Evolutionary conservation across 192 early-diverging fungal species (phyloP).

Genomic region (Thoreauomyces humboldtii): DNA sequence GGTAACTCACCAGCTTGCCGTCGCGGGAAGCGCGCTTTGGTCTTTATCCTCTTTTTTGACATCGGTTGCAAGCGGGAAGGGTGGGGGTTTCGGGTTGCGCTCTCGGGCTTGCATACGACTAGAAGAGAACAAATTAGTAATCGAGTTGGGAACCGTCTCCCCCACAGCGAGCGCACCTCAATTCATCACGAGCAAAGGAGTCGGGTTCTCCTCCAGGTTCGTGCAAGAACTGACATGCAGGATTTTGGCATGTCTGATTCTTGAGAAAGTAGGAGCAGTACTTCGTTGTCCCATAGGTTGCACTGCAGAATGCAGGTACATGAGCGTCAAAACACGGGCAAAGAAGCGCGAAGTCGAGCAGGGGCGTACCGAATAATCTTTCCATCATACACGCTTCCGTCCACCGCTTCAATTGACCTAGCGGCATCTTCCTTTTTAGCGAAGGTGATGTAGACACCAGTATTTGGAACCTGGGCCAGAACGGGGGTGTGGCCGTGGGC

Average conservation of each 20-base stretch:
- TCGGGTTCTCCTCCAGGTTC: constrained; percentile 74
- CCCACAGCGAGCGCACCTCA: too few relatives aligned
- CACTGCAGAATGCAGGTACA: constrained; percentile 64
- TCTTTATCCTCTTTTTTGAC: constrained; percentile 38
- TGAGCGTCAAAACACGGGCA: too few relatives aligned
- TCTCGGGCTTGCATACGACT: constrained; percentile 42
- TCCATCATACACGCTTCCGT: constrained; percentile 84
- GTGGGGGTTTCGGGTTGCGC: constrained; percentile 40
- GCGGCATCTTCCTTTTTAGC: constrained; percentile 88
- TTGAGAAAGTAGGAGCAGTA: constrained; percentile 97
- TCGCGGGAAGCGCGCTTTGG: constrained; percentile 44
- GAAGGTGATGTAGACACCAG: constrained; percentile 93
- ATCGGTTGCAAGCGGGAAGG: constrained; percentile 33
- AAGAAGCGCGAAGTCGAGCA: too few relatives aligned
- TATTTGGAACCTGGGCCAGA: constrained; percentile 39
- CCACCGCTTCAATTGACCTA: constrained; percentile 89
- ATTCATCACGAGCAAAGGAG: constrained; percentile 86
- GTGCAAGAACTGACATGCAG: constrained; percentile 93
- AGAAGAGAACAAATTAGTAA: too few relatives aligned
- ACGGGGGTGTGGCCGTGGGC: constrained; percentile 54
- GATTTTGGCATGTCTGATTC: constrained; percentile 87
- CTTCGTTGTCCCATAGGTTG: constrained; percentile 96
- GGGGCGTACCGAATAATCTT: constrained; percentile 68
- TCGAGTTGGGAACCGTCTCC: too few relatives aligned
- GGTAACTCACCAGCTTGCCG: constrained; percentile 52